Conservation (phyloP, 2,329 filamentous ascomycete genomes). For the Calcarisporium arbuscula region DNA sequence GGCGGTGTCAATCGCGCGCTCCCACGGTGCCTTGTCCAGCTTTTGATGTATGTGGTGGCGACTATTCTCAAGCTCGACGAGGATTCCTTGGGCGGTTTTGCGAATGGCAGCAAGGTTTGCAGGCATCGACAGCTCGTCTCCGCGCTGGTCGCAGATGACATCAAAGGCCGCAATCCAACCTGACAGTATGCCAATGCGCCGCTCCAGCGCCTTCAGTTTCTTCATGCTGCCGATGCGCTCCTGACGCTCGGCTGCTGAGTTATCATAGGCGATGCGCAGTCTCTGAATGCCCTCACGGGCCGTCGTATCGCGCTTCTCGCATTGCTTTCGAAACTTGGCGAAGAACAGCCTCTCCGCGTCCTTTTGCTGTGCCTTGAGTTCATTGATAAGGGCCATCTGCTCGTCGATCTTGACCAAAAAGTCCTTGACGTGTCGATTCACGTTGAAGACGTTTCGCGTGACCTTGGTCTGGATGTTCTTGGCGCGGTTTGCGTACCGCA, state of each 20-base stretch:
- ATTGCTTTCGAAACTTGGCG: constrained; percentile 84
- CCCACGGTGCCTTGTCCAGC: constrained; percentile 77
- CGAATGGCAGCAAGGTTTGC: constrained; percentile 67
- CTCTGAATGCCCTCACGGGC: constrained; percentile 73
- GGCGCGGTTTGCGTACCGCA: constrained; percentile 93
- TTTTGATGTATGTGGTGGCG: constrained; percentile 85
- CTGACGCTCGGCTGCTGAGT: constrained; percentile 68
- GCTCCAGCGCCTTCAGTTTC: constrained; percentile 74
- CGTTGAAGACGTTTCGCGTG: constrained; percentile 98
- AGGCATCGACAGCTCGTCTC: constrained; percentile 51
- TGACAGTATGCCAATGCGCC: constrained; percentile 78
- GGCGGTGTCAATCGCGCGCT: constrained; percentile 78
- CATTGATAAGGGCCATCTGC: constrained; percentile 94
- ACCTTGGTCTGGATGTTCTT: constrained; percentile 99
- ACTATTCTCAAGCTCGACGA: constrained; percentile 83
- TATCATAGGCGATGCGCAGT: constrained; percentile 76
- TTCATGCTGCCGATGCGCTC: constrained; percentile 77
- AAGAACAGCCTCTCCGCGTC: constrained; percentile 78
- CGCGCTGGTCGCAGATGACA: constrained; percentile 62
- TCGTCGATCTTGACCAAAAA: constrained; percentile 99
- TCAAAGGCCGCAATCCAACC: constrained; percentile 94
- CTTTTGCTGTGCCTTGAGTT: constrained; percentile 87
- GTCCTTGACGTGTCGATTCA: constrained; percentile 98
- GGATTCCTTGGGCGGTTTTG: constrained; percentile 81
- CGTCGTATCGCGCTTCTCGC: constrained; percentile 72